phyloP scores from a whole-genome alignment of 257 asterid genomes.

The Fraxinus americana region DNA sequence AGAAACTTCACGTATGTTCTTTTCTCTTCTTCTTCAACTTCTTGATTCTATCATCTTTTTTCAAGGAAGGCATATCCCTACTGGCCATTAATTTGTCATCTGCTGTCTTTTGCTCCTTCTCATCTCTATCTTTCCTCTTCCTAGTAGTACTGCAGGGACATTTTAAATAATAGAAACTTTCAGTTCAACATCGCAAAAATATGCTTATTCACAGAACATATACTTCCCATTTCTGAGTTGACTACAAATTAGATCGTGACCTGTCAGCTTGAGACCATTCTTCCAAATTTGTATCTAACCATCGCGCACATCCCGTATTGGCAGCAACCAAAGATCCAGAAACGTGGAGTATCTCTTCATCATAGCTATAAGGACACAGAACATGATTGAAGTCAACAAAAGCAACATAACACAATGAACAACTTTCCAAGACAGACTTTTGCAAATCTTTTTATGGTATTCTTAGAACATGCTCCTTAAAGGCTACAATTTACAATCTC shows the following conservation, averaged over 20 bases:
- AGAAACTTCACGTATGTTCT: conserved; percentile 35
- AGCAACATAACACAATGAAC: neutral
- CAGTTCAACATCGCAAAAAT: neutral
- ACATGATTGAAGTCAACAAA: neutral
- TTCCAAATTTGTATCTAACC: conserved; percentile 67
- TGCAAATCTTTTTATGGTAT: neutral
- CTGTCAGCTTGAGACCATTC: conserved; percentile 63
- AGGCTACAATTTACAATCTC: neutral
- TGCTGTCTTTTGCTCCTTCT: conserved; percentile 23
- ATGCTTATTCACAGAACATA: neutral
- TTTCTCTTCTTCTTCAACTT: conserved; percentile 44
- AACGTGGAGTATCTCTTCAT: conserved; percentile 72
- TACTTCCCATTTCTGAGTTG: neutral
- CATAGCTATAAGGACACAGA: conserved; percentile 53
- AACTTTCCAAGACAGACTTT: neutral
- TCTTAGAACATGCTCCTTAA: neutral
- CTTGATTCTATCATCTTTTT: conserved; percentile 31
- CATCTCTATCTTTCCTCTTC: conserved; percentile 35
- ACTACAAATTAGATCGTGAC: conserved; percentile 32
- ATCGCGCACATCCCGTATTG: conserved; percentile 62
- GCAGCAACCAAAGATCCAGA: conserved; percentile 61
- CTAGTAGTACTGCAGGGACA: conserved; percentile 42
- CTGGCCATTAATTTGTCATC: conserved; percentile 23
- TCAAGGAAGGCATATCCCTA: conserved; percentile 23
- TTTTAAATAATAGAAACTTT: neutral